Evolutionary conservation across 129 eudicot genomes (phyloP), one percentile per base, ranked within the genome.

Genomic region (Pseudognaphalium luteoalbum): DNA sequence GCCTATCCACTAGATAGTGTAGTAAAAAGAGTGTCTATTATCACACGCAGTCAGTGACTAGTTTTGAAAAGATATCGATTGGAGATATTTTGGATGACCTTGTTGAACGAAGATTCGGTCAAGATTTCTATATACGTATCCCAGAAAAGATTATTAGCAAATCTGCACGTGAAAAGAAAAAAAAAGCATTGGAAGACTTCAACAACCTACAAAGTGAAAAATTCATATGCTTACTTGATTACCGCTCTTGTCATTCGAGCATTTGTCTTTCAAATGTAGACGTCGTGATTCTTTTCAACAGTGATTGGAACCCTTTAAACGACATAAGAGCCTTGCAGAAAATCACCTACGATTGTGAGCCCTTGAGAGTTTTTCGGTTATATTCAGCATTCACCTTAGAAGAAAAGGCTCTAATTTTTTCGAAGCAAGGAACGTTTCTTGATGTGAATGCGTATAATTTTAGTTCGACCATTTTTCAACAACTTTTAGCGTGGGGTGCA

Each of bases 81-180:
- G 91, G 93, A 42, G 89, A 92, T 80, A 77, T 92, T 68, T 63
- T 92, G 80, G 91, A 88, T 77, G 96, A 87, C 66, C 81, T 92
- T 72, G 83, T 89, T 14, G 64, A 84, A 72, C 71, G 68, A 66
- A 86, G 83, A 76, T 87, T 89, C 71, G 96, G 96, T 10, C 66
- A 64, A 42, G 90, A 92, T 78, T 84, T 83, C 11, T 92, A 87
- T 66, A 66, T 77, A 68, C 81, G 85, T 17, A 82, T 92, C 57
- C 54, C 81, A 66, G 64, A 78, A 71, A 75, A 76, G 68, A 4
- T 54, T 84, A 16, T 19, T 77, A 63, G 76, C 64, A 80, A 2
- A 6, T 8, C 41, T 19, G 35, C 4, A 1, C 51, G 66, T 9
- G 9, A 41, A 41, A 82, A 80, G 78, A 89, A 56, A 82, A 78